Base-by-base conservation (phyloP, 345 rosid genomes). In the Gossypioides kirkii region DNA sequence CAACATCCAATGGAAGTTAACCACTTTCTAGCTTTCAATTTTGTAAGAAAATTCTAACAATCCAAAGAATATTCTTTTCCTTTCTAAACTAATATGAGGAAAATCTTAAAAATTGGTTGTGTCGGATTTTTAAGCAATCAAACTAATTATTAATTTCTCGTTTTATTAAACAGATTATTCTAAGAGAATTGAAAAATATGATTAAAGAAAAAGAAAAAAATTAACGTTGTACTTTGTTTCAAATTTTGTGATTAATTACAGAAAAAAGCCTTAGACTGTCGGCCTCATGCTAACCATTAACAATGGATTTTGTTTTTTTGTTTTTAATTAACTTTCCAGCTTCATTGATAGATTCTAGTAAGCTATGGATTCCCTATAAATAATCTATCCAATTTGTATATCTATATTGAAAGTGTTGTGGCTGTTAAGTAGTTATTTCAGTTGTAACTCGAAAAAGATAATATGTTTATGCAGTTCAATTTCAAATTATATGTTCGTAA, bases 281-380 rank as follows among this genome's bases (percentile, higher is more conserved):
- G 82, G 82, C 75, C 82, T 69, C 80, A 61, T 78, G 85, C 85
- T 54, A 38, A 63, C 81, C 85, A 79, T 25, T 67, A 25, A 16
- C 74, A 17, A 42, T 32, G 20, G 17, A 62, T 61, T 71, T 46
- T 54, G 32, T 61, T 58, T 69, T 59, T 43, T 61, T 20, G 25
- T 70, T 67, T 62, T 12, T 28, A 32, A 43, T 8, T 43, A 10
- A 10, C 7, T 78, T 50, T 67, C 28, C 20, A 47, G 18, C 55
- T 71, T 69, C 74, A 59, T 28, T 14, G 11, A 77, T 75, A 32
- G 76, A 66, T 71, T 59, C 55, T 50, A 32, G 23, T 25, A n/a
- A 70, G 36, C 64, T 61, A 49, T 56, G 46, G 61, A 75, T 66
- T 76, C 74, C 52, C 22, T 26, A 10, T 20, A 50, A 66, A 23